phyloP scores from a whole-genome alignment of 2,329 filamentous ascomycete species.

The Aspergillus eucalypticola region DNA sequence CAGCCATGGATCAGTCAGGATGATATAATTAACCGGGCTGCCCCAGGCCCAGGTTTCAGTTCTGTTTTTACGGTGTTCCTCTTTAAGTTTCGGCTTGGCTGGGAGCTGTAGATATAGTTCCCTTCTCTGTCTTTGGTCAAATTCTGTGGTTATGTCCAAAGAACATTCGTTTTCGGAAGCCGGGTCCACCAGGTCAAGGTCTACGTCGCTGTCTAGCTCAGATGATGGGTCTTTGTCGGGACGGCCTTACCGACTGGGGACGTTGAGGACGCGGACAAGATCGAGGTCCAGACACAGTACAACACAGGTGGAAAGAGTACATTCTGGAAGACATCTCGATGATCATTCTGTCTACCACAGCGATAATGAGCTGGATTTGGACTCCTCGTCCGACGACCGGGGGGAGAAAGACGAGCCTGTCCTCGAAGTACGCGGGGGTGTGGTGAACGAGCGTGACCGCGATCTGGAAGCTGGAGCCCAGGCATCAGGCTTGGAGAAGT shows the following conservation, averaged over 20 bases:
- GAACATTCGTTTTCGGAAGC: neutral
- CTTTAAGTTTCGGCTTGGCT: neutral
- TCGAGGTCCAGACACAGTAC: slow-evolving; percentile 21
- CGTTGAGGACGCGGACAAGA: slow-evolving; percentile 9
- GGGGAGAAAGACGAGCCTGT: slow-evolving; percentile 19
- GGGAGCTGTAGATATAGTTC: neutral
- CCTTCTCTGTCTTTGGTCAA: neutral
- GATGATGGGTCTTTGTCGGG: slow-evolving; percentile 10
- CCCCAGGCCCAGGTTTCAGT: neutral
- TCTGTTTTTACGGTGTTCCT: neutral
- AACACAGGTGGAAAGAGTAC: slow-evolving; percentile 25
- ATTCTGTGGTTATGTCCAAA: slow-evolving; percentile 13
- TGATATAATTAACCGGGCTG: slow-evolving; percentile 3
- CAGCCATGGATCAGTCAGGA: neutral
- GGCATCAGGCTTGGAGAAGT: slow-evolving; percentile 25
- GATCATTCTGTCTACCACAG: slow-evolving; percentile 36
- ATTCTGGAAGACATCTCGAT: slow-evolving; percentile 36
- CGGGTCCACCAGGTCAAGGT: slow-evolving; percentile 15
- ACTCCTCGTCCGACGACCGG: slow-evolving; percentile 5
- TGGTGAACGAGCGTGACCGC: slow-evolving; percentile 29
- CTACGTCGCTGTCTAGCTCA: slow-evolving; percentile 22
- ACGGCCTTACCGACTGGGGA: neutral
- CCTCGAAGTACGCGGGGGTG: slow-evolving; percentile 26
- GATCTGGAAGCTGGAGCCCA: slow-evolving; percentile 25
- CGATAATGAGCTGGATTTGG: slow-evolving; percentile 17